phyloP scores from a whole-genome alignment of 2,329 filamentous ascomycete genomes.

The Moelleriella libera region DNA sequence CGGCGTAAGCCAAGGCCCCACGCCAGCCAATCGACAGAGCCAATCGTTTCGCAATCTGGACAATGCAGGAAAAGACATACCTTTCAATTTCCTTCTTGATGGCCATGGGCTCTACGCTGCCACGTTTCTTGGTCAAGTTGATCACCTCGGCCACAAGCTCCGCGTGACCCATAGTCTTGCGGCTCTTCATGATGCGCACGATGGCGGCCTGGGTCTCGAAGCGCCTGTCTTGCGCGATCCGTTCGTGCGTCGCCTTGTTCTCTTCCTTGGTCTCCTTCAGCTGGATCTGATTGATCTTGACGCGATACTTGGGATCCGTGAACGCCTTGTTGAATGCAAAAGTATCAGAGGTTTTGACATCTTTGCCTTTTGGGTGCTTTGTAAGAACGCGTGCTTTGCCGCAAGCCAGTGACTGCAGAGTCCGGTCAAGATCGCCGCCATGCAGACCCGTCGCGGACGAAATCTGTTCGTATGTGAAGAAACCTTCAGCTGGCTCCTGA shows the following conservation, averaged over 20 bases:
- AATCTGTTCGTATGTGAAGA: slow-evolving; percentile 64
- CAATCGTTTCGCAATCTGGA: neutral
- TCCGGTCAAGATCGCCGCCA: slow-evolving; percentile 70
- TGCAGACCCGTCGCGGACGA: slow-evolving; percentile 59
- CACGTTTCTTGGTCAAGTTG: slow-evolving; percentile 72
- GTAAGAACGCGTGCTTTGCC: slow-evolving; percentile 71
- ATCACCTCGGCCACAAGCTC: slow-evolving; percentile 88
- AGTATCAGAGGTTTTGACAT: slow-evolving; percentile 64
- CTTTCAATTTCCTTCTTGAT: slow-evolving; percentile 98
- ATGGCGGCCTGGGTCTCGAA: slow-evolving; percentile 97
- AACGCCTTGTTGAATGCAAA: slow-evolving; percentile 75
- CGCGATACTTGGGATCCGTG: slow-evolving; percentile 65
- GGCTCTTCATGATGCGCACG: slow-evolving; percentile 90
- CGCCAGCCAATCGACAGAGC: neutral
- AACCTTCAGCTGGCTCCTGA: slow-evolving; percentile 39
- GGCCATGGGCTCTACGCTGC: slow-evolving; percentile 69
- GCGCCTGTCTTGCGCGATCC: slow-evolving; percentile 76
- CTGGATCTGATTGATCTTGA: slow-evolving; percentile 99
- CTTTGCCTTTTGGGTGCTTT: slow-evolving; percentile 75
- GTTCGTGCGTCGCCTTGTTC: slow-evolving; percentile 85
- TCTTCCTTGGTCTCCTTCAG: slow-evolving; percentile 91
- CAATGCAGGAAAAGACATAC: slow-evolving; percentile 31
- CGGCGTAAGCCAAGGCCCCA: slow-evolving; percentile 2
- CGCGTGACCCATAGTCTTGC: slow-evolving; percentile 75
- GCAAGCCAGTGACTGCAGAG: slow-evolving; percentile 88